phyloP scores from a whole-genome alignment of 1,139 yeast genomes.

The Candida sanyaensis region DNA sequence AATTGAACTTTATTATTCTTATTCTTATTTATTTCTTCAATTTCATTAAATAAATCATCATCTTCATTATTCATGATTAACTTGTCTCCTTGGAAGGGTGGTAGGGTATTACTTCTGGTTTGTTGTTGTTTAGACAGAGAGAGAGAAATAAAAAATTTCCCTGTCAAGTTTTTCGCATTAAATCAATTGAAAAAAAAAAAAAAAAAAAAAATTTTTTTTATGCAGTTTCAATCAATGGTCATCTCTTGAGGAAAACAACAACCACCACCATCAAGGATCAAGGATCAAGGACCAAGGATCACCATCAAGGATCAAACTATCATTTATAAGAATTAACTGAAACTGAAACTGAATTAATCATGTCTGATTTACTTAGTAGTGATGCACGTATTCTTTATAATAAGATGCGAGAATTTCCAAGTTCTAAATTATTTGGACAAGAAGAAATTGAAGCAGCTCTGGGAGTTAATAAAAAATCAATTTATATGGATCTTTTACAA shows the following conservation, averaged over 20 bases:
- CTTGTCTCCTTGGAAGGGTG: too few relatives aligned
- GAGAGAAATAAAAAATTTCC: conserved; percentile 5
- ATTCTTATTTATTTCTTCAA: conserved; percentile 4
- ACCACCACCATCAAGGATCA: conserved; percentile 7
- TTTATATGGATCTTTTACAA: conserved; percentile 63
- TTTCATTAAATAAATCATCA: conserved; percentile 9
- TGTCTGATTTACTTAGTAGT: conserved; percentile 35
- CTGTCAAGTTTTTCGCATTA: not conserved
- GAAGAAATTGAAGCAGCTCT: conserved; percentile 55
- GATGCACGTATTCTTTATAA: conserved; percentile 58
- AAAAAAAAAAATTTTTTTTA: conserved; percentile 5
- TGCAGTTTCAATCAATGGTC: too few relatives aligned
- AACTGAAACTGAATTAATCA: too few relatives aligned
- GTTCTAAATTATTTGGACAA: conserved; percentile 55
- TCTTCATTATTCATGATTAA: not conserved
- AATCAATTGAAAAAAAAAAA: conserved; percentile 2
- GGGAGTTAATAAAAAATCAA: conserved; percentile 34
- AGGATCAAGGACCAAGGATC: too few relatives aligned
- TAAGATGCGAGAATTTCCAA: conserved; percentile 55
- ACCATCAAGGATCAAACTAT: too few relatives aligned
- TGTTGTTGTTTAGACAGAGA: too few relatives aligned
- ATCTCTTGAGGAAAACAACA: too few relatives aligned
- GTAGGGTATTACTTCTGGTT: too few relatives aligned
- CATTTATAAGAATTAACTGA: too few relatives aligned
- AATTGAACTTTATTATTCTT: conserved; percentile 4